Conservation (phyloP, 768 basidiomycete genomes). For the Pisolithus tinctorius region DNA sequence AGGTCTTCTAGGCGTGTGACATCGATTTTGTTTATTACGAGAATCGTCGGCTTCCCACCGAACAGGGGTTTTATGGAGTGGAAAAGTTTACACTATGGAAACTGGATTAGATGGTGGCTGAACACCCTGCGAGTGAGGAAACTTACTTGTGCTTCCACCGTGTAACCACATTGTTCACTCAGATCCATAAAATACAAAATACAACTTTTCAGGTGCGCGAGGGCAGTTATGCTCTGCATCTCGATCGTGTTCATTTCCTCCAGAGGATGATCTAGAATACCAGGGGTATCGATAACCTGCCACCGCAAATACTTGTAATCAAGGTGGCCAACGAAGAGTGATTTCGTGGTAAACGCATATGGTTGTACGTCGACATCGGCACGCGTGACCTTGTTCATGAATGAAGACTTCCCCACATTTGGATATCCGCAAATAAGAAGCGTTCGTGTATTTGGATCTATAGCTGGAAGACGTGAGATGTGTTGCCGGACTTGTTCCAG, state of each 20-base stretch:
- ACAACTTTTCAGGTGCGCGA: constrained; percentile 92
- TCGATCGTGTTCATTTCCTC: constrained; percentile 99
- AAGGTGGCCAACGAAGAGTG: constrained; percentile 95
- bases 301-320: constrained; percentile 99
- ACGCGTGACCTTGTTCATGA: constrained; percentile 99
- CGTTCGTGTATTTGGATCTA: constrained; percentile 97
- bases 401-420: constrained; percentile 98
- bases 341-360: constrained; percentile 99
- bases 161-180: constrained; percentile 97
- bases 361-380: constrained; percentile 99
- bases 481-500: constrained; percentile 99
- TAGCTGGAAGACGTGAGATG: constrained; percentile 94
- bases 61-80: constrained; percentile 99
- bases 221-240: constrained; percentile 98
- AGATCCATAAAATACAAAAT: constrained; percentile 99
- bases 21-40: constrained; percentile 98
- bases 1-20: constrained; percentile 86
- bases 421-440: constrained; percentile 98
- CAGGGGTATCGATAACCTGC: constrained; percentile 99
- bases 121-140: constrained; percentile 3
- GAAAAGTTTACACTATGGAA: constrained; percentile 86
- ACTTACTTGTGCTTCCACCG: constrained; percentile 88
- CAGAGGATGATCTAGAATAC: constrained; percentile 93
- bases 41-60: constrained; percentile 82
- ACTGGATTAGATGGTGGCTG: neutral